Evolutionary conservation across 2,329 filamentous ascomycete genomes (phyloP), one percentile per base, ranked within the genome.

Genomic region (Penicillium decumbens): DNA sequence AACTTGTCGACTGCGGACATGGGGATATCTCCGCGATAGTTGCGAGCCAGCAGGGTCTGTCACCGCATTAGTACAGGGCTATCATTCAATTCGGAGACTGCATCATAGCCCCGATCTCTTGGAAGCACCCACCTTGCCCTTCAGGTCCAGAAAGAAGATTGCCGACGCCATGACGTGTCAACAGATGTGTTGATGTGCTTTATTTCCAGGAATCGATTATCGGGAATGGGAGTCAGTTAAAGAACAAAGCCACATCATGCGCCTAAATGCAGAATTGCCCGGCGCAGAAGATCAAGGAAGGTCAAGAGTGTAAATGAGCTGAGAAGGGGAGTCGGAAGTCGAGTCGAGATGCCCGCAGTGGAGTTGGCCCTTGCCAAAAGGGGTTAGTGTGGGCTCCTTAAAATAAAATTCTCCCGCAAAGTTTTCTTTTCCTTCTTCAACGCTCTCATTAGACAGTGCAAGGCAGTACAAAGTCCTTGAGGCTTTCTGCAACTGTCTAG

Each of bases 1-100:
- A 98, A 98, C 73, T 95, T 95, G 75, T 98, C 93, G 65, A 98
- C 93, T 30, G 93, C 93, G 50, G 90, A 95, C 93, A 98, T 97
- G 72, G 93, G 93, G 59, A 98, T 95, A 65, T 98, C 93, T 72
- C 93, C 93, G 70, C 93, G 84, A 74, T 98, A 98, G 77, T 98
- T 98, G 68, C 93, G 89, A 73, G 93, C 93, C 67, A 98, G 81
- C 64, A 98, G 91, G 78, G 93, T 97, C 91, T 95, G 71, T 47
- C 41, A 50, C 47, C 51, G 18, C 13, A 54, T 65, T 40, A 63
- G 57, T 47, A 42, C 58, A 23, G 4, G 3, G 20, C 45, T 23
- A 47, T 32, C 41, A 30, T 23, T 29, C 24, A 39, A 20, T 8
- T n/a, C 4, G 23, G 6, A 40, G 24, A 25, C 1, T 13, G 38